phyloP scores from a whole-genome alignment of 257 asterid species.

The Solanum chiquidenum region DNA sequence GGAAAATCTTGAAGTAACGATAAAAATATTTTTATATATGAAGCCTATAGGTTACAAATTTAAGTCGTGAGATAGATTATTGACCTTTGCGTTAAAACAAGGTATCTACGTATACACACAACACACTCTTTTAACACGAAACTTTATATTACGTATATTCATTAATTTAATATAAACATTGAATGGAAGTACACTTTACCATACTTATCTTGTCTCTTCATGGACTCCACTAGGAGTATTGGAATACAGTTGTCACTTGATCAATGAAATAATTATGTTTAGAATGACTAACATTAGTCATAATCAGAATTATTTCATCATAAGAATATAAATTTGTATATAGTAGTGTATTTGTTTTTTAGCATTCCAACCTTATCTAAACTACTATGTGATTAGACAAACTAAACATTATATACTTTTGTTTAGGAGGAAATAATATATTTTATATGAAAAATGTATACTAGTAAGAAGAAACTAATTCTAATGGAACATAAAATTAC shows the following conservation, averaged over 20 bases:
- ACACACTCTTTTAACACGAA: fast-evolving
- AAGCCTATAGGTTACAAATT: background rate
- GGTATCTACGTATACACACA: background rate
- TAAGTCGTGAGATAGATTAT: background rate
- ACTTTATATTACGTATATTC: background rate
- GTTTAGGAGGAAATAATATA: background rate
- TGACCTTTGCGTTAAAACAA: background rate
- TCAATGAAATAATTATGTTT: background rate
- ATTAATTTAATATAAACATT: background rate
- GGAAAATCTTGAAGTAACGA: background rate
- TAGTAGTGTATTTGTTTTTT: background rate
- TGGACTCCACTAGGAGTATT: background rate
- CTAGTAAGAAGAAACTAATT: background rate
- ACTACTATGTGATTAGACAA: background rate
- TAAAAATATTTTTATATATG: background rate
- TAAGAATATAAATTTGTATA: background rate
- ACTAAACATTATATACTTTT: background rate
- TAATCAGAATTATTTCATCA: background rate
- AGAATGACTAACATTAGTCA: background rate
- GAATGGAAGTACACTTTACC: background rate
- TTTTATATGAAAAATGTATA: background rate
- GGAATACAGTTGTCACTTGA: constrained; percentile 22
- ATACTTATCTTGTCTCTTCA: background rate
- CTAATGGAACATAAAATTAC: background rate
- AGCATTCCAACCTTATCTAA: background rate